Evolutionary conservation across 2,329 filamentous ascomycete species (phyloP).

Genomic region (Curvularia eragrostidis): DNA sequence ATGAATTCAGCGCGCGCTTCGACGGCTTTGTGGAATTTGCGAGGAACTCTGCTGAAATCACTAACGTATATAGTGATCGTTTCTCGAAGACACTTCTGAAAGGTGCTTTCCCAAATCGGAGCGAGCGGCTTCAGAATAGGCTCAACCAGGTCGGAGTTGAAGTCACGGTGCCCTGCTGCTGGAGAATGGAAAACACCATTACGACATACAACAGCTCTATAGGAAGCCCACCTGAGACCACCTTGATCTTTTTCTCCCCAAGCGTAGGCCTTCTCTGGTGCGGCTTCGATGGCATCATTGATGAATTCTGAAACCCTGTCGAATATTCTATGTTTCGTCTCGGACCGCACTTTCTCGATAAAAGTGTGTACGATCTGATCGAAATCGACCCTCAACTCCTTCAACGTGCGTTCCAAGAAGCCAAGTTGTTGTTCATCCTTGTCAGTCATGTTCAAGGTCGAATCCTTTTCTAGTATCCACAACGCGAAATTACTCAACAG

Average conservation of each 20-base stretch:
- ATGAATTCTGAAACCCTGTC: slow-evolving; percentile 53
- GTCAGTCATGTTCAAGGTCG: slow-evolving; percentile 50
- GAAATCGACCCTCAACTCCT: slow-evolving; percentile 52
- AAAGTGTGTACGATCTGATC: slow-evolving; percentile 51
- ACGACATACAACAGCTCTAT: slow-evolving; percentile 63
- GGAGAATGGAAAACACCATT: slow-evolving; percentile 55
- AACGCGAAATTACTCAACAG: slow-evolving; percentile 61
- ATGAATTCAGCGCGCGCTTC: slow-evolving; percentile 49
- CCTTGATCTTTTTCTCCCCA: slow-evolving; percentile 54
- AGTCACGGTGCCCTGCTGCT: slow-evolving; percentile 49
- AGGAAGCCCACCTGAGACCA: slow-evolving; percentile 60
- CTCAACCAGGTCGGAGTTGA: slow-evolving; percentile 51
- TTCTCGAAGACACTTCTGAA: slow-evolving; percentile 53
- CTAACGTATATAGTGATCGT: slow-evolving; percentile 49
- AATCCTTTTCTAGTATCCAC: slow-evolving; percentile 57
- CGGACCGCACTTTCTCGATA: slow-evolving; percentile 50
- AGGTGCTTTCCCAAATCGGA: slow-evolving; percentile 54
- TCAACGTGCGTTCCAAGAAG: slow-evolving; percentile 51
- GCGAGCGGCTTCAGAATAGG: slow-evolving; percentile 52
- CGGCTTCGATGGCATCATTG: slow-evolving; percentile 49
- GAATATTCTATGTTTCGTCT: slow-evolving; percentile 56
- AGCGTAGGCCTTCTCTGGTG: slow-evolving; percentile 38
- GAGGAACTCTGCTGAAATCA: slow-evolving; percentile 42
- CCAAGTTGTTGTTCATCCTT: slow-evolving; percentile 50
- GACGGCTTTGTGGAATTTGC: slow-evolving; percentile 53